These are phyloP conservation scores for Rhypophila decipiens DNA, from an alignment of 495 filamentous ascomycete genomes.

Conservation along the genomic window DNA sequence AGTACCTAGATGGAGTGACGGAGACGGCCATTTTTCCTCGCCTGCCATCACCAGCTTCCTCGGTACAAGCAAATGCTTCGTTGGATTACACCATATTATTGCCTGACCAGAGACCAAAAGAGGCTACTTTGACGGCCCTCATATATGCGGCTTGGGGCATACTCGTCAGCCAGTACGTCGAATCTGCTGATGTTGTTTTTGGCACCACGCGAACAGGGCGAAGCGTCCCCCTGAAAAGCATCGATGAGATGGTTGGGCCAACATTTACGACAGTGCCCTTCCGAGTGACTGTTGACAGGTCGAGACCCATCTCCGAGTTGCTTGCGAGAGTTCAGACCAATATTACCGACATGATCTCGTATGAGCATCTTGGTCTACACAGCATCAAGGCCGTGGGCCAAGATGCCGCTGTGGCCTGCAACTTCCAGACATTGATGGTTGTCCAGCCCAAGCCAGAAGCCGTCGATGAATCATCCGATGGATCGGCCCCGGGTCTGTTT, in stretches of 20 bases:
- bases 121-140: not conserved
- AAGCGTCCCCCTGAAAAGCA: slow-evolving; percentile 35
- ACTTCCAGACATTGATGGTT: not conserved
- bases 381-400: not conserved
- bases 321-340: slow-evolving; percentile 19
- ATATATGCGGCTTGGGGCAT: slow-evolving; percentile 6
- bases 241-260: slow-evolving; percentile 45
- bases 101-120: no score
- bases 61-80: no score
- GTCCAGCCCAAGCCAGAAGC: no score
- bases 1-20: not conserved
- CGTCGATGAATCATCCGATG: no score
- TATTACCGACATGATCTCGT: not conserved
- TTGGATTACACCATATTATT: no score
- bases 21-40: not conserved
- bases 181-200: not conserved
- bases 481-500: no score
- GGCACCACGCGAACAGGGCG: slow-evolving; percentile 30
- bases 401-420: not conserved
- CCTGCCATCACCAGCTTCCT: no score
- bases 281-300: slow-evolving; percentile 25
- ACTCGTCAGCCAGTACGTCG: slow-evolving; percentile 32
- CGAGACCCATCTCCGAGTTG: slow-evolving; percentile 4
- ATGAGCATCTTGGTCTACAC: not conserved
- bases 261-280: slow-evolving; percentile 55